Evolutionary conservation across 164 flowering plant genomes (phyloP), one percentile per base, ranked within the genome.

Genomic region (Aristolochia contorta): DNA sequence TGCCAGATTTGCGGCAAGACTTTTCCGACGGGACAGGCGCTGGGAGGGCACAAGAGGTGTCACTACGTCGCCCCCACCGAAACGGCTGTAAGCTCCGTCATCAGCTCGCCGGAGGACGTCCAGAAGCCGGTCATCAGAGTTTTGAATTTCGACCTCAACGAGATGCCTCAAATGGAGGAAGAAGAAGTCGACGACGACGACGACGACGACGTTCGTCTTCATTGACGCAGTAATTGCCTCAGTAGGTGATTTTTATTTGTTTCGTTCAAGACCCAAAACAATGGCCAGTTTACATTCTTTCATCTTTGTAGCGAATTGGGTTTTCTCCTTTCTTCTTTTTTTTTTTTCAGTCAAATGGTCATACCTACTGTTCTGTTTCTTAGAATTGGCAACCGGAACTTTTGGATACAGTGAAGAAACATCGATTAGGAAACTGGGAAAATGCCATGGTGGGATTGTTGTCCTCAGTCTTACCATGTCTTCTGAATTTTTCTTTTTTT

Each of bases 121-220:
- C 54, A 65, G 12, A 49, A 58, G 41, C 59, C 41, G 0, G 25
- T 56, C 25, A 43, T 64, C 15, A 41, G 57, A 49, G 9, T 63
- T 14, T 23, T 64, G 6, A 58, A 72, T 32, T 76, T 85, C 41
- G 87, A 81, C 62, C 87, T 82, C 62, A 85, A 85, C 61, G 82
- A 78, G 74, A 73, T 66, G 43, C 82, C 85, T 0, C 30, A 62
- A 9, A 37, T 48, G 45, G 79, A 72, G 16, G 73, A 68, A 27
- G 30, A 27, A 27, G 30, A 27, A 5, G 3, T 27, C 30, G 43
- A 18, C 45, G n/a, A 19, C 16, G 37, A 27, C 19, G n/a, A n/a
- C n/a, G n/a, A n/a, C n/a, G n/a, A n/a, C n/a, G n/a, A n/a, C n/a
- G n/a, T n/a, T n/a, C n/a, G n/a, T n/a, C n/a, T n/a, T n/a, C n/a